Evolutionary conservation across 208 protist genomes (phyloP), one percentile per base, ranked within the genome.

Genomic region (Acanthamoeba castellanii): DNA sequence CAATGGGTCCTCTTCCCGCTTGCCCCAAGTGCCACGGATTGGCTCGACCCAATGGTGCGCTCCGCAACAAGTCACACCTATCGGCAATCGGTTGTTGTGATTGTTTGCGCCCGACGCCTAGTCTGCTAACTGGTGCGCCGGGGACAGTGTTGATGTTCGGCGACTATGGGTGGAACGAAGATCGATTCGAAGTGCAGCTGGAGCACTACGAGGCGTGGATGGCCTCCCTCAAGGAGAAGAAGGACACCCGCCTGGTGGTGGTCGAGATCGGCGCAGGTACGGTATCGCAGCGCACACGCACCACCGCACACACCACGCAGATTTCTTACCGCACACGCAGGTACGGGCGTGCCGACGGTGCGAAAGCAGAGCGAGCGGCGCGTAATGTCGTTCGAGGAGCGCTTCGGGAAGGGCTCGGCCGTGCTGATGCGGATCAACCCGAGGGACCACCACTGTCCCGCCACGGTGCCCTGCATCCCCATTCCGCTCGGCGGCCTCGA

Each of bases 91-190:
- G 11, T 59, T 20, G 20, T 25, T 25, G 16, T 20, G 4, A 59
- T 20, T 2, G 55, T 59, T 13, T 25, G 16, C 11, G 1, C 11
- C 4, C 20, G 55, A 59, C 55, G 55, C 55, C 55, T 59, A 6
- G 4, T 13, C 55, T 20, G 20, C 55, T 20, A 59, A 59, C 55
- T 1, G 20, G 16, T 25, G 16, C 30, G 22, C 50, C 16, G 50
- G 50, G 50, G 14, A 37, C 72, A 82, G 72, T 82, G 37, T 50
- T 82, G 34, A 82, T 82, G 72, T 82, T 82, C 52, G 72, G 37
- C 42, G 72, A 82, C n/a, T 42, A 34, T 14, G 72, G 42, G 20
- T 82, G 72, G 72, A 0, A 22, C 0, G 9, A 18, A 5, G 5
- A 47, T 8, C 72, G 72, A 7, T 50, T 25, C 72, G 72, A 82